Percentiles rank a stretch among this genome's conserved stretches.
phyloP scores from a whole-genome alignment of 768 basidiomycete genomes.

The Termitomyces bulborhizus region DNA sequence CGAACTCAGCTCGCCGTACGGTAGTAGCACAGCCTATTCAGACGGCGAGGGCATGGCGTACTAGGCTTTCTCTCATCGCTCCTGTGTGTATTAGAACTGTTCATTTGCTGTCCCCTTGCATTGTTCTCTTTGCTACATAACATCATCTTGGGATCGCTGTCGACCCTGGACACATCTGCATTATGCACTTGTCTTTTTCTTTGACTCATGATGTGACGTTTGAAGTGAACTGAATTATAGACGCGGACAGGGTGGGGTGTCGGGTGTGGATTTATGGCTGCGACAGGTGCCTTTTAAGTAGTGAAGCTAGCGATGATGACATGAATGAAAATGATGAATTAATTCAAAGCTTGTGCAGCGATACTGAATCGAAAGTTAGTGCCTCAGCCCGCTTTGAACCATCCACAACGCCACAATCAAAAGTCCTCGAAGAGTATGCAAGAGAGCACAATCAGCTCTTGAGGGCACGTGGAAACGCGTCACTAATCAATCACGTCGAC shows the following conservation, averaged over 20 bases:
- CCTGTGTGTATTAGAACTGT: background rate
- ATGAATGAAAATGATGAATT: background rate
- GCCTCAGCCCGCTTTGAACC: too few relatives aligned
- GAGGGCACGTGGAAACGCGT: background rate
- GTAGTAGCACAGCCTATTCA: constrained; percentile 50
- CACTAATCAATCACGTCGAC: constrained; percentile 10
- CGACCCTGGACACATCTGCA: background rate
- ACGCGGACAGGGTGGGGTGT: background rate
- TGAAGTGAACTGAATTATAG: background rate
- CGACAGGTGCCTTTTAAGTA: background rate
- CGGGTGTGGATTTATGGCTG: background rate
- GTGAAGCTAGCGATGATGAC: background rate
- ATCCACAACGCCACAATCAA: too few relatives aligned
- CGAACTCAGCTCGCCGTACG: constrained; percentile 48
- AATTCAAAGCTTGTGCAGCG: background rate
- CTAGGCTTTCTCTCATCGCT: background rate
- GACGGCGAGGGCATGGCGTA: constrained; percentile 46
- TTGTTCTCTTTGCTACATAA: background rate
- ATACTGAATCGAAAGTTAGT: background rate
- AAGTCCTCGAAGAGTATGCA: too few relatives aligned
- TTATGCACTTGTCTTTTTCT: background rate
- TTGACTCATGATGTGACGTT: background rate
- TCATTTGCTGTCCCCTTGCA: background rate
- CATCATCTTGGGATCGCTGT: background rate
- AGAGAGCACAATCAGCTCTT: too few relatives aligned